phyloP scores from a whole-genome alignment of 441 rosid genomes.

The Eutrema salsugineum region DNA sequence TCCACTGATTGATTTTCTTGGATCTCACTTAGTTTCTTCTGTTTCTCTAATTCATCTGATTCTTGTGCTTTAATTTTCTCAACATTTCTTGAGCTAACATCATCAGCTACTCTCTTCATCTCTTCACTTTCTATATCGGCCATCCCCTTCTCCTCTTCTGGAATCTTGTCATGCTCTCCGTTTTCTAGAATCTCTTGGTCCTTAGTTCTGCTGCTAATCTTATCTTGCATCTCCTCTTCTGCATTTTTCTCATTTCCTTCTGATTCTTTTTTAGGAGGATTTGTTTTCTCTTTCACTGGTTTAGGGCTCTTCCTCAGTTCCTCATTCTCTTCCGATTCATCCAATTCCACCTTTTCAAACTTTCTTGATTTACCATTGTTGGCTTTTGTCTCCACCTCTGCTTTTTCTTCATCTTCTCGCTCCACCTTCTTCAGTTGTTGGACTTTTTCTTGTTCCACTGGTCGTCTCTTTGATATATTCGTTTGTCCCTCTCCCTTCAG shows the following conservation, averaged over 20 bases:
- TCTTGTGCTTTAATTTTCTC: neutral
- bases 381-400: neutral
- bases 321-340: neutral
- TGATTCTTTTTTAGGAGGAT: neutral
- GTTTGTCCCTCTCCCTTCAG: too few species aligned
- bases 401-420: slow-evolving; percentile 15
- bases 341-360: neutral
- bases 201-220: neutral
- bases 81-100: neutral
- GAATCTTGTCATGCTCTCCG: neutral
- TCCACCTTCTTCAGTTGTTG: neutral
- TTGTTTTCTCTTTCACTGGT: neutral
- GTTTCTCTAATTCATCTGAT: neutral
- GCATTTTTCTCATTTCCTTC: neutral
- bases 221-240: neutral
- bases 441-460: neutral
- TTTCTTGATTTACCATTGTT: neutral
- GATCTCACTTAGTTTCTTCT: neutral
- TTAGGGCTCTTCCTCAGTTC: neutral
- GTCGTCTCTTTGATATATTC: neutral
- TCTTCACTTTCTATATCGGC: neutral
- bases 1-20: neutral
- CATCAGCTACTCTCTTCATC: neutral
- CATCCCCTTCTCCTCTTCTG: neutral
- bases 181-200: neutral